These are phyloP conservation scores for Candida palmyrensis DNA, from an alignment of 805 yeast genomes.

Conservation along the genomic window DNA sequence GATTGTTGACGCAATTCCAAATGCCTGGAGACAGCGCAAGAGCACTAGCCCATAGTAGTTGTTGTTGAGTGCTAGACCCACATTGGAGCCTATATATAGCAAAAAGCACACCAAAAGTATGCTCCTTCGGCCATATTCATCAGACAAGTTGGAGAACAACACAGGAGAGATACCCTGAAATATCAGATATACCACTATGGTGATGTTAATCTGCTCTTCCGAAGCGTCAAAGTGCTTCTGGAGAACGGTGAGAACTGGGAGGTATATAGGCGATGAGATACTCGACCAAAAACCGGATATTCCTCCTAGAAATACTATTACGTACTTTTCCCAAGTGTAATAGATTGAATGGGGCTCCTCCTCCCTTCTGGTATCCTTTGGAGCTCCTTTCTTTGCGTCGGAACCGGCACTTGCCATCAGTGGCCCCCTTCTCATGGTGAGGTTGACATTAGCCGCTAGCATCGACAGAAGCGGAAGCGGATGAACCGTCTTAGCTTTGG, in stretches of 20 bases:
- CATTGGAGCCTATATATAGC: slow-evolving; percentile 51
- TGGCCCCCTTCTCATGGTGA: too few species aligned
- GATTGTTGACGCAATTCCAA: slow-evolving; percentile 66
- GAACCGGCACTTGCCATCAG: too few species aligned
- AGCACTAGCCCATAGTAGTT: slow-evolving; percentile 53
- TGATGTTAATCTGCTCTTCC: slow-evolving; percentile 55
- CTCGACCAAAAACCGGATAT: slow-evolving; percentile 57
- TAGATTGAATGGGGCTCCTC: too few species aligned
- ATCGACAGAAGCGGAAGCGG: too few species aligned
- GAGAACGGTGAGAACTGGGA: slow-evolving; percentile 63
- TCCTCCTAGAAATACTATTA: slow-evolving; percentile 37
- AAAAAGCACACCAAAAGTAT: slow-evolving; percentile 47
- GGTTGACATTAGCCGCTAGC: too few species aligned
- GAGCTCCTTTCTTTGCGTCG: too few species aligned
- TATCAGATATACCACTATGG: slow-evolving; percentile 69
- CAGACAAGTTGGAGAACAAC: slow-evolving; percentile 61
- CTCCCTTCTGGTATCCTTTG: too few species aligned
- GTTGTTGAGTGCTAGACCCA: slow-evolving; percentile 56
- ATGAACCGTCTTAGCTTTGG: too few species aligned
- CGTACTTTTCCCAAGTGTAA: slow-evolving; percentile 26
- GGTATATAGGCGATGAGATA: slow-evolving; percentile 69
- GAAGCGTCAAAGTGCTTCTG: slow-evolving; percentile 48
- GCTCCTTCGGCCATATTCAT: slow-evolving; percentile 65
- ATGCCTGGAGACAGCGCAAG: slow-evolving; percentile 64
- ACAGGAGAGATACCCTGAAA: slow-evolving; percentile 74